Base-by-base conservation (phyloP, 140 eudicot genomes). In the Erigeron philadelphicus region DNA sequence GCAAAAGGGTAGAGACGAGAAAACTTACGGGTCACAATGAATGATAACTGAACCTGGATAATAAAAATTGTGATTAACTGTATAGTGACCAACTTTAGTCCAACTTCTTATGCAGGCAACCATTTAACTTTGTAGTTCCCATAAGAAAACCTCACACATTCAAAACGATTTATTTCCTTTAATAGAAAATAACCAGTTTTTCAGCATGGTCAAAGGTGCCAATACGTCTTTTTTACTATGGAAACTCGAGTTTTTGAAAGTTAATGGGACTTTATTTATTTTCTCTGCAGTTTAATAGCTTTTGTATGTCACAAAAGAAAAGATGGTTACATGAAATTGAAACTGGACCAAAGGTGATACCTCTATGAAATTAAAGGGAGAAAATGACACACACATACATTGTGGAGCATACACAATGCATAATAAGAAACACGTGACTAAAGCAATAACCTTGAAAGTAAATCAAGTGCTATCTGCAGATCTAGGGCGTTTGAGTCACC, bases 381-480 rank as follows among this genome's bases (percentile, higher is more conserved):
- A 54, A 54, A 54, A 45, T 11, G 49, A 45, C 1, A 54, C 61
- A 54, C 49, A 15, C 35, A 6, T 7, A 54, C 61, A 54, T 54
- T 54, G 16, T 5, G 61, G 9, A 8, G 35, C 12, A 10, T 7
- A 54, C 61, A 62, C 45, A 68, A 62, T 3, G 52, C 47, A 45
- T 66, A 67, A 23, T 16, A 43, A 11, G 44, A 74, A 38, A 71
- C n/a, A 15, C 54, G 23, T 8, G 47, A 74, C 18, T 31, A 35
- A 46, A 60, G 46, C 16, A 50, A 66, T 55, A 65, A 93, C 99
- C 99, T 93, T 84, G 93, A 83, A 64, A 93, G 94, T 68, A 93
- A 78, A 47, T 93, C 99, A 10, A 83, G 79, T 55, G 80, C 95
- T 50, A 90, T 93, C 79, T 89, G 88, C 72, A 84, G 74, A 82